Conservation (phyloP, 2,329 filamentous ascomycete genomes). For the Hypoxylon rubiginosum region DNA sequence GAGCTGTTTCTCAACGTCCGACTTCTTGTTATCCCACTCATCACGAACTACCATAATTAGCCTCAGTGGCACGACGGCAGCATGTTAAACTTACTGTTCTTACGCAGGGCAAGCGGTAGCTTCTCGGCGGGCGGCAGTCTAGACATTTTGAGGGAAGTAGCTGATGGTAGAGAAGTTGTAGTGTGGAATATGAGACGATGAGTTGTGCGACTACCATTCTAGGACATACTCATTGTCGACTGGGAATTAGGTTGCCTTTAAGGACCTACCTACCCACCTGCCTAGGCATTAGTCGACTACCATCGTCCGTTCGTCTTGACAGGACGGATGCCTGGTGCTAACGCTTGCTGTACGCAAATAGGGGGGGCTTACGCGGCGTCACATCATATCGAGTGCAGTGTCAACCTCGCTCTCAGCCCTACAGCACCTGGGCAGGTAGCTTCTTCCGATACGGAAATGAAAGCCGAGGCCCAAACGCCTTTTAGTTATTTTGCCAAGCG, state of each 20-base stretch:
- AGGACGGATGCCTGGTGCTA: conserved; percentile 24
- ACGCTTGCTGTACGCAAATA: conserved; percentile 8
- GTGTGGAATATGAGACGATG: background rate
- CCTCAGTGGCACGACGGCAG: background rate
- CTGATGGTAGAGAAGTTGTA: background rate
- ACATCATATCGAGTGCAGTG: background rate
- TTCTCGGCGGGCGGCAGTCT: conserved; percentile 63
- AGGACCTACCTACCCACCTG: too few species aligned
- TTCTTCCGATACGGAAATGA: conserved; percentile 17
- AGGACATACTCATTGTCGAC: background rate
- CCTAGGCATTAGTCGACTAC: too few species aligned
- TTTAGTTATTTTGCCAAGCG: conserved; percentile 11
- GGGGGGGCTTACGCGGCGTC: background rate
- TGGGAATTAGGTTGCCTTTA: conserved; percentile 10
- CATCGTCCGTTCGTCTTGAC: background rate
- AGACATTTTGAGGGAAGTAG: conserved; percentile 47
- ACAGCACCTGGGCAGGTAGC: background rate
- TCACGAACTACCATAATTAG: conserved; percentile 61
- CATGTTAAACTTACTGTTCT: conserved; percentile 59
- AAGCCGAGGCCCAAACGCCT: background rate
- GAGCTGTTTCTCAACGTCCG: conserved; percentile 59
- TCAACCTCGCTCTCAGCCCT: conserved; percentile 25
- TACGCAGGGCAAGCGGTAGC: conserved; percentile 65
- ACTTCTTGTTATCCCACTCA: conserved; percentile 64
- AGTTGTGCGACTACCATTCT: background rate